phyloP scores from a whole-genome alignment of 768 basidiomycete genomes.

The Leccinum variicolor region DNA sequence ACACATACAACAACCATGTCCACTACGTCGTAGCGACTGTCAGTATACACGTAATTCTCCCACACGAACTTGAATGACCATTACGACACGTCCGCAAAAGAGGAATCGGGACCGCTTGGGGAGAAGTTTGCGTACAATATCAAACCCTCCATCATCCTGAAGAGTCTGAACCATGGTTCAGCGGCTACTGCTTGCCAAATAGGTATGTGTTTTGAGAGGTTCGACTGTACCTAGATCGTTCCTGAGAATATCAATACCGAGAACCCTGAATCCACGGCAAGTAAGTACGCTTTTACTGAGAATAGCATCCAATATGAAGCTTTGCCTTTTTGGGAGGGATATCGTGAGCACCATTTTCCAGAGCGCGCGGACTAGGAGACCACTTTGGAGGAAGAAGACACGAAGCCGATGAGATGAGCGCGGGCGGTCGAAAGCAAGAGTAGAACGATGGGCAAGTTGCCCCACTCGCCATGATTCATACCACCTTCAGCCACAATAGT shows the following conservation, averaged over 20 bases:
- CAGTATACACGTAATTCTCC: conserved; percentile 22
- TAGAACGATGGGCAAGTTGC: background rate
- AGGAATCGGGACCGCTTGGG: conserved; percentile 9
- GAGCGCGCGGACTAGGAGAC: background rate
- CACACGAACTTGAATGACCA: conserved; percentile 11
- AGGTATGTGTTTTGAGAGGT: too few relatives aligned
- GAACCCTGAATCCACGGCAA: conserved; percentile 21
- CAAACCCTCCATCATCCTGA: too few relatives aligned
- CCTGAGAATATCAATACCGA: conserved; percentile 6
- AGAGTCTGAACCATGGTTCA: too few relatives aligned
- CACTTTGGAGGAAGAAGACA: background rate
- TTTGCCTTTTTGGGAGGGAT: conserved; percentile 19
- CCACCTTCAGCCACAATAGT: background rate
- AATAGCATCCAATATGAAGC: conserved; percentile 12
- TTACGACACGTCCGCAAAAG: conserved; percentile 23
- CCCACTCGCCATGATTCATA: background rate
- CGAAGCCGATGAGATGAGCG: background rate
- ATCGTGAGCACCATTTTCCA: background rate
- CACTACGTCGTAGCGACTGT: conserved; percentile 25
- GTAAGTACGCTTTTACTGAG: background rate
- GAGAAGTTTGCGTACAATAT: too few relatives aligned
- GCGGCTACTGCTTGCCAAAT: too few relatives aligned
- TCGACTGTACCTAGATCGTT: too few relatives aligned
- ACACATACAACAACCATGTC: conserved; percentile 27
- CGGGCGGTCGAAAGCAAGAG: background rate